Base-by-base conservation (phyloP, 768 basidiomycete genomes). In the Pleurotus tuber-regium region DNA sequence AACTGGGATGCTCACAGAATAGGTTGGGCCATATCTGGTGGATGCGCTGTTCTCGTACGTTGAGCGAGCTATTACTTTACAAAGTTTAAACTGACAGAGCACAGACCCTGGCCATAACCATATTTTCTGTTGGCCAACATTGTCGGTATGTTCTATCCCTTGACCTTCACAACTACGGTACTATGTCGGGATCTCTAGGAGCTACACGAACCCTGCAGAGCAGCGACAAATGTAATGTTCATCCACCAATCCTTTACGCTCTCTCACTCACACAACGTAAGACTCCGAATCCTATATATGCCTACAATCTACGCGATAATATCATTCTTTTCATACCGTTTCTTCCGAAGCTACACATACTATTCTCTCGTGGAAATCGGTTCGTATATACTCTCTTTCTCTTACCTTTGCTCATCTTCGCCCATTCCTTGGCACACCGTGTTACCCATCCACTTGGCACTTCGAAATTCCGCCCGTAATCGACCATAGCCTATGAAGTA, bases 271-370 rank as follows among this genome's bases (percentile, higher is more conserved):
- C 18, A 3, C 26, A 6, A 9, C 11, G 10, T 31, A 11, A 89
- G 87, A 52, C 59, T 91, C n/a, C 84, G 90, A 52, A 82, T 92
- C 40, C 62, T 92, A 56, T 90, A 89, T 58, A 89, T 93, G 89
- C 91, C 91, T 1, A 79, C 83, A 1, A 74, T 92, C 33, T 92
- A 88, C 64, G 85, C 86, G 19, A 70, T 92, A 56, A 80, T 93
- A 40, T 42, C 40, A 1, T 24, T 42, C 18, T 42, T 42, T 23
- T 42, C 40, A 3, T 42, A 19, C 7, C 23, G 18, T 23, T 24
- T 18, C 70, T 94, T 89, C 71, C 80, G 89, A 29, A 70, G 78
- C 52, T 93, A 89, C 61, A 89, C 67, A 18, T 69, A 71, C 56
- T 75, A 77, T 43, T 77, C 76, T 7, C 70, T 79, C 35, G 64